Conservation (phyloP, 495 filamentous ascomycete genomes). For the Neurospora terricola region DNA sequence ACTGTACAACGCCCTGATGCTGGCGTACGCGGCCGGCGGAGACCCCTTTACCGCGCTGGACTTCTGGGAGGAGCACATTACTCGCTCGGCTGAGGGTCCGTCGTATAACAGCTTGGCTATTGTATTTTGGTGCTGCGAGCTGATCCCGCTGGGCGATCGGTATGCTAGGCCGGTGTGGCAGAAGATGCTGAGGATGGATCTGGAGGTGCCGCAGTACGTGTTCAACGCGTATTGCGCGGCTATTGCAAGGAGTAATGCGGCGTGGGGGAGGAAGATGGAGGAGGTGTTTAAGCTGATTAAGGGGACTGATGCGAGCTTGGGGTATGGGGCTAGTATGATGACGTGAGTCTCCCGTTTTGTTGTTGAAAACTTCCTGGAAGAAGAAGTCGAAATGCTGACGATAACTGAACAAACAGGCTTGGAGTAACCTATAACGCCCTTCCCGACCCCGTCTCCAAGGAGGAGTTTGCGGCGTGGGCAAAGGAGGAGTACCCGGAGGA, state of each 20-base stretch:
- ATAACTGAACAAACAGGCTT: conserved; percentile 37
- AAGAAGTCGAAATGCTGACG: not conserved
- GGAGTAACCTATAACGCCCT: conserved; percentile 66
- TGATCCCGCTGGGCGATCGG: conserved; percentile 46
- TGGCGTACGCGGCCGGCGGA: conserved; percentile 64
- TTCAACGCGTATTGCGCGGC: conserved; percentile 67
- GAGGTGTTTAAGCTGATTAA: conserved; percentile 54
- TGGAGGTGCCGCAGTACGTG: conserved; percentile 60
- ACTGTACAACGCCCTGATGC: conserved; percentile 74
- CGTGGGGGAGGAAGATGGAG: conserved; percentile 48
- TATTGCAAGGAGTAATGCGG: conserved; percentile 34
- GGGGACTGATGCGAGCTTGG: conserved; percentile 53
- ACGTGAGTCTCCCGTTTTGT: conserved; percentile 48
- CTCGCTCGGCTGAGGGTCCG: conserved; percentile 68
- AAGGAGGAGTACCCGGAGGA: conserved; percentile 51
- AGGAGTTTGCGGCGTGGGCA: conserved; percentile 65
- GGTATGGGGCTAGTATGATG: conserved; percentile 50
- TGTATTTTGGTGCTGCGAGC: conserved; percentile 67
- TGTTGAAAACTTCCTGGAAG: not conserved
- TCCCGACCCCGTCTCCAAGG: conserved; percentile 47
- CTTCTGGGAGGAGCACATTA: conserved; percentile 69
- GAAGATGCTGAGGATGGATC: conserved; percentile 61
- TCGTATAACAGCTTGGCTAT: conserved; percentile 66
- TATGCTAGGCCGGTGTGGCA: conserved; percentile 65
- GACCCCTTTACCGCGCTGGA: conserved; percentile 53